Evolutionary conservation across 176 grass and related monocot genomes (phyloP).

Genomic region (Aegilops umbellulata): DNA sequence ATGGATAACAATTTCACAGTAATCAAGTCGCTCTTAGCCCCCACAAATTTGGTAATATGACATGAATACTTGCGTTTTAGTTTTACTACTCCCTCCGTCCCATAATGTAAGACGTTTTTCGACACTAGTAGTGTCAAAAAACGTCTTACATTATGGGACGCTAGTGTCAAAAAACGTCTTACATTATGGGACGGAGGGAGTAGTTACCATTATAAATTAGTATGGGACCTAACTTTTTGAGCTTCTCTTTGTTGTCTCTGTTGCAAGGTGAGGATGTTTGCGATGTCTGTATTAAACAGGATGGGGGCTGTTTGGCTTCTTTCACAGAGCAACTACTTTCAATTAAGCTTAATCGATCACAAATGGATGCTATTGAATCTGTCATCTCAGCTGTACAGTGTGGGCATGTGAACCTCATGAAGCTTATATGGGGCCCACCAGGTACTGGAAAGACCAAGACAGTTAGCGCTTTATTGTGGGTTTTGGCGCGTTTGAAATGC

Average conservation of each 20-base stretch:
- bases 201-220: background rate
- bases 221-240: background rate
- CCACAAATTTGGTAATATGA: constrained; percentile 41
- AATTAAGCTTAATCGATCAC: constrained; percentile 55
- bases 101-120: too few relatives aligned
- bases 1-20: constrained; percentile 58
- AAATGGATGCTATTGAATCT: constrained; percentile 48
- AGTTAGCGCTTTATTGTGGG: constrained; percentile 47
- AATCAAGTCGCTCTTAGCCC: constrained; percentile 45
- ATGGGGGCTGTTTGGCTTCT: constrained; percentile 11
- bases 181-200: too few relatives aligned
- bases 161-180: too few relatives aligned
- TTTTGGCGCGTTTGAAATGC: constrained; percentile 47
- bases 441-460: constrained; percentile 82
- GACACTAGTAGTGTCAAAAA: too few relatives aligned
- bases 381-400: constrained; percentile 43
- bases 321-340: constrained; percentile 26
- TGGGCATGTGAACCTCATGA: constrained; percentile 38
- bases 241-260: background rate
- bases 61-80: background rate
- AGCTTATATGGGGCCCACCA: constrained; percentile 84
- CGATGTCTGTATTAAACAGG: background rate
- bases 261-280: constrained; percentile 34
- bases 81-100: too few relatives aligned
- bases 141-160: too few relatives aligned